Base-by-base conservation (phyloP, 1,139 yeast genomes). In the Keqinozyma sinolaborantium region DNA sequence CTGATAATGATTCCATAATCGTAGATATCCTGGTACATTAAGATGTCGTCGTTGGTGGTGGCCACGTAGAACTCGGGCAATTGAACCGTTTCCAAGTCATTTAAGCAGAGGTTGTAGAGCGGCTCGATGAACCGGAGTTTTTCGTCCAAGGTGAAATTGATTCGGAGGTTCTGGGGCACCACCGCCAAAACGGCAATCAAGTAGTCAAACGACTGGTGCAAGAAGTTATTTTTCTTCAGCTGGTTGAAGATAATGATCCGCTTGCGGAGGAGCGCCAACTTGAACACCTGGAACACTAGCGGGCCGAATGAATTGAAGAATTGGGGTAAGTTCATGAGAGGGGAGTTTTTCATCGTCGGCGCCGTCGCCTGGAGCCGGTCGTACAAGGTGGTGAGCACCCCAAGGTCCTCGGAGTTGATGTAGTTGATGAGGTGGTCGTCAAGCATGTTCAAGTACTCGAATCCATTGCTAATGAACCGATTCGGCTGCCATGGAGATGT, bases 11-110 rank as follows among this genome's bases (percentile, higher is more conserved):
- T 53, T 2, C 61, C 72, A 26, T 54, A 41, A 38, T 84, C 94
- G 50, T 73, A 84, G 2, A 80, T 45, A 11, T 70, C 68, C 42
- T 78, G 81, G 38, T 70, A 77, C 46, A 77, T 58, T 29, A 84
- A 51, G 15, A 85, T 76, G 36, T 79, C 83, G 51, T 86, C 95
- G 32, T 83, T 76, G 1, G 95, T 82, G 12, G 78, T 70, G 1
- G 83, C 92, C 26, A 83, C 73, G 20, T 51, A 41, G 4, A 50
- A 30, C 29, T 48, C 32, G 9, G 49, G 23, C 28, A 52, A 3
- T 32, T 25, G 12, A 34, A 25, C n/a, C 1, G 34, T 14, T 18
- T 42, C 49, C 31, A 75, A 60, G 48, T 84, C 92, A 32, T 72
- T 70, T 20, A 84, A 69, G 12, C 87, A 83, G 15, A 83, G 70